phyloP scores from a whole-genome alignment of 495 filamentous ascomycete genomes.

The Penicillium cinerascens region DNA sequence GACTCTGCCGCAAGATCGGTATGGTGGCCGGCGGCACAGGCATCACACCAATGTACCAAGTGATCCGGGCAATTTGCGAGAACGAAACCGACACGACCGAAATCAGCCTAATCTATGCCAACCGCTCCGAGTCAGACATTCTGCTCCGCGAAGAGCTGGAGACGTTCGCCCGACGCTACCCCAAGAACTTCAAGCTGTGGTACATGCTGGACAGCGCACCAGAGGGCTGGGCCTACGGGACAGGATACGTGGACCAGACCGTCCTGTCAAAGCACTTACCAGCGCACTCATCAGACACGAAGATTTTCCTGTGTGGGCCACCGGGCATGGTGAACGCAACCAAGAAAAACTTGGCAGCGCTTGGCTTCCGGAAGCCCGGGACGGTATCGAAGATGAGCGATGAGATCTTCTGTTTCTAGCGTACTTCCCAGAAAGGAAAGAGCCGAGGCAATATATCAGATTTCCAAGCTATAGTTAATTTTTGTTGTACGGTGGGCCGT shows the following conservation, averaged over 20 bases:
- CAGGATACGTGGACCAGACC: slow-evolving; percentile 22
- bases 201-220: slow-evolving; percentile 43
- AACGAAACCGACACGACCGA: slow-evolving; percentile 46
- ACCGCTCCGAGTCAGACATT: slow-evolving; percentile 40
- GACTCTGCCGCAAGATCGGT: slow-evolving; percentile 34
- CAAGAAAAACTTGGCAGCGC: slow-evolving; percentile 30
- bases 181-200: slow-evolving; percentile 41
- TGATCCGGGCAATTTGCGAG: slow-evolving; percentile 51
- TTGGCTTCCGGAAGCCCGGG: slow-evolving; percentile 35
- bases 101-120: slow-evolving; percentile 47
- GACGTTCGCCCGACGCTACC: slow-evolving; percentile 38
- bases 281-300: slow-evolving; percentile 23
- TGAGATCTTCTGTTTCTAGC: slow-evolving; percentile 37
- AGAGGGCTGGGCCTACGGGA: slow-evolving; percentile 26
- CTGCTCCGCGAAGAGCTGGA: slow-evolving; percentile 45
- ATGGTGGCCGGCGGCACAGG: slow-evolving; percentile 48
- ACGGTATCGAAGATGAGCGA: slow-evolving; percentile 37
- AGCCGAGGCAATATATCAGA: slow-evolving; percentile 4
- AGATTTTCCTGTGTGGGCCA: slow-evolving; percentile 40
- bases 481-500: slow-evolving; percentile 1
- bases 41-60: slow-evolving; percentile 56
- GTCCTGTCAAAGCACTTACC: slow-evolving; percentile 26
- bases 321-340: slow-evolving; percentile 39
- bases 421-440: slow-evolving; percentile 3
- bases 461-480: neutral